phyloP scores from a whole-genome alignment of 2,329 filamentous ascomycete species.

The Pseudopyrenochaeta lycopersici region DNA sequence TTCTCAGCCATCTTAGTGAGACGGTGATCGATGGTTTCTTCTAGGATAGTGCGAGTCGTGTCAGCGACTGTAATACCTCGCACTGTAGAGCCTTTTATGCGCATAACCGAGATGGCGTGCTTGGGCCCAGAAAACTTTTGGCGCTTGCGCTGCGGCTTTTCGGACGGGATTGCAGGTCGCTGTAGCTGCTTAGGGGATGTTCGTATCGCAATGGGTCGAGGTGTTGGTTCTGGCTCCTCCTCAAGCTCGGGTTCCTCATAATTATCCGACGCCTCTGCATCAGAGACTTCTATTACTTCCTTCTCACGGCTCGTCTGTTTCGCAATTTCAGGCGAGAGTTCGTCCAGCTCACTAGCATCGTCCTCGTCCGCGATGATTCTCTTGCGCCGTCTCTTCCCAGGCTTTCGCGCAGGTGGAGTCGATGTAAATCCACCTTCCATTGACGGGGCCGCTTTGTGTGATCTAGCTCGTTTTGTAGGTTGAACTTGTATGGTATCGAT shows the following conservation, averaged over 20 bases:
- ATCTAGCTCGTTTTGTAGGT: constrained; percentile 22
- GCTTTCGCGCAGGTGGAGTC: constrained; percentile 22
- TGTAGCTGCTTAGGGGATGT: constrained; percentile 20
- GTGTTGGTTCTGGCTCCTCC: constrained; percentile 17
- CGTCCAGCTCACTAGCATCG: constrained; percentile 18
- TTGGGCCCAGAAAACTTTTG: constrained; percentile 39
- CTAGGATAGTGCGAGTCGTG: constrained; percentile 60
- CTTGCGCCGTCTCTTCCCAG: constrained; percentile 11
- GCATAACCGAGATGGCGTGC: constrained; percentile 46
- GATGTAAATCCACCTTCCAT: constrained; percentile 10
- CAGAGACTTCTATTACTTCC: constrained; percentile 20
- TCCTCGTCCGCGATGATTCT: constrained; percentile 4
- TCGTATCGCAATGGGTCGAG: constrained; percentile 16
- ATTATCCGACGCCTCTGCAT: constrained; percentile 20
- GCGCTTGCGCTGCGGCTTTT: constrained; percentile 39
- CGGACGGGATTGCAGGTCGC: constrained; percentile 17
- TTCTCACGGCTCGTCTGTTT: constrained; percentile 5
- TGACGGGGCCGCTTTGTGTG: constrained; percentile 9
- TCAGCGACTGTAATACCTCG: constrained; percentile 60
- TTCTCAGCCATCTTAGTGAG: constrained; percentile 53
- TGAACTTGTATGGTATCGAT: neutral
- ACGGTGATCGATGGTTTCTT: constrained; percentile 59
- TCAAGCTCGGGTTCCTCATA: constrained; percentile 25
- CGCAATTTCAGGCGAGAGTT: constrained; percentile 29
- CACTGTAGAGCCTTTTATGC: constrained; percentile 48